Conservation (phyloP, 2,329 filamentous ascomycete species). For the Amauroascus niger region DNA sequence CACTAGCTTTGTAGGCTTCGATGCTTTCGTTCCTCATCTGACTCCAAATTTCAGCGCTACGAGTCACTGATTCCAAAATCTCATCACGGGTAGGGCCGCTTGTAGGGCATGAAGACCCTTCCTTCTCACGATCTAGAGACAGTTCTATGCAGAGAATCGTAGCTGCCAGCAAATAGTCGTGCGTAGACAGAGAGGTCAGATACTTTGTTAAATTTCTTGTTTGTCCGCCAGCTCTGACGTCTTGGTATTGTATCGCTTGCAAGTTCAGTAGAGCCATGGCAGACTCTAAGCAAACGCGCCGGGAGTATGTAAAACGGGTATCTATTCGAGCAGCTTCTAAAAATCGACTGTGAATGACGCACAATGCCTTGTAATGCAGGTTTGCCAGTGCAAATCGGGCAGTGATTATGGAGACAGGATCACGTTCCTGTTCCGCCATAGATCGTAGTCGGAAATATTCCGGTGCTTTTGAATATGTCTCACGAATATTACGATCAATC, state of each 20-base stretch:
- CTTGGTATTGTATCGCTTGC: conserved; percentile 63
- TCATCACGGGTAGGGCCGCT: too few species aligned
- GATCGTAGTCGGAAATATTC: conserved; percentile 68
- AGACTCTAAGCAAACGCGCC: conserved; percentile 74
- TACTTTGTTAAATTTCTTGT: conserved; percentile 67
- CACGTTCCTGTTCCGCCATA: conserved; percentile 62
- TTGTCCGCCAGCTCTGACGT: conserved; percentile 62
- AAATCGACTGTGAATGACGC: conserved; percentile 81
- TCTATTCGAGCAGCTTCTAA: conserved; percentile 68
- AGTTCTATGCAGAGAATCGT: too few species aligned
- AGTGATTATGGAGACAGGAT: conserved; percentile 60
- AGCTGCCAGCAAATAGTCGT: conserved; percentile 76
- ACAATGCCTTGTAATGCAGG: conserved; percentile 79
- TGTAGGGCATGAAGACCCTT: too few species aligned
- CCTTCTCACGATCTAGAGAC: too few species aligned
- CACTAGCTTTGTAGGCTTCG: too few species aligned
- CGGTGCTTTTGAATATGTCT: conserved; percentile 57
- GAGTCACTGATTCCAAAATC: too few species aligned
- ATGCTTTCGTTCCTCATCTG: too few species aligned
- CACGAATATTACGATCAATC: conserved; percentile 49
- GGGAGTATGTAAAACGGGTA: conserved; percentile 71
- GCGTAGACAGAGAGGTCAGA: conserved; percentile 66
- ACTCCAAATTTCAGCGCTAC: too few species aligned
- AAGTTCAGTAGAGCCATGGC: conserved; percentile 72
- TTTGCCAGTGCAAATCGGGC: conserved; percentile 62